Base-by-base conservation (phyloP, 1,284 basidiomycete genomes). In the Malassezia slooffiae region DNA sequence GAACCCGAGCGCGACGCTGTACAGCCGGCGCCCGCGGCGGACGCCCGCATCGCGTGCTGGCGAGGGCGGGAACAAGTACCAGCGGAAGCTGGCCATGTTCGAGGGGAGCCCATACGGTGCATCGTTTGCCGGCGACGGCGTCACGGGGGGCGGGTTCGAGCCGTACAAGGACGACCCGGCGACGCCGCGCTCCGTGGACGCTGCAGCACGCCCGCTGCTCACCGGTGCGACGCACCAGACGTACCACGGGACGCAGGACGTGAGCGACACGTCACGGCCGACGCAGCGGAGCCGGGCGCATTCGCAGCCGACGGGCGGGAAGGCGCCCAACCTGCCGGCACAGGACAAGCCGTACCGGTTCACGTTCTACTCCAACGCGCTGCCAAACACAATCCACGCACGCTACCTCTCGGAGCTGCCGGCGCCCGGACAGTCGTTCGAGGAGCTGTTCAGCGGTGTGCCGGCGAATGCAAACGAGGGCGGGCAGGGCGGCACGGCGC, bases 341-440 rank as follows among this genome's bases (percentile, higher is more conserved):
- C 4, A 50, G 15, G 64, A 67, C 23, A 61, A 89, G 64, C 91
- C 90, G 6, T 97, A 96, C 67, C 79, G 93, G 24, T 97, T 97
- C 73, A 96, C 91, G 0, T 97, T 97, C 74, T 99, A 97, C 72
- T 95, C 88, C 13, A 97, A 96, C 64, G 78, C 84, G 1, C 75
- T 95, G 35, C 81, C 83, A 2, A 83, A 86, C 0, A 95, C 91
- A 1, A 95, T 99, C 37, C 93, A 97, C 71, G 86, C 93, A 0
- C 77, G 89, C 9, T 89, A 83, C 52, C 73, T 99, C 11, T 82
- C 83, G 43, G 93, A 99, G 70, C 77, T 99, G 3, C 91, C 93
- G 0, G 86, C 85, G 0, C 88, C 91, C 21, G 86, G 86, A 0
- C 91, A 97, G 71, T 78, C 80, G 0, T 97, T 96, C 61, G 83